Evolutionary conservation across 768 basidiomycete genomes (phyloP).

Genomic region (Neoboletus subvelutipes): DNA sequence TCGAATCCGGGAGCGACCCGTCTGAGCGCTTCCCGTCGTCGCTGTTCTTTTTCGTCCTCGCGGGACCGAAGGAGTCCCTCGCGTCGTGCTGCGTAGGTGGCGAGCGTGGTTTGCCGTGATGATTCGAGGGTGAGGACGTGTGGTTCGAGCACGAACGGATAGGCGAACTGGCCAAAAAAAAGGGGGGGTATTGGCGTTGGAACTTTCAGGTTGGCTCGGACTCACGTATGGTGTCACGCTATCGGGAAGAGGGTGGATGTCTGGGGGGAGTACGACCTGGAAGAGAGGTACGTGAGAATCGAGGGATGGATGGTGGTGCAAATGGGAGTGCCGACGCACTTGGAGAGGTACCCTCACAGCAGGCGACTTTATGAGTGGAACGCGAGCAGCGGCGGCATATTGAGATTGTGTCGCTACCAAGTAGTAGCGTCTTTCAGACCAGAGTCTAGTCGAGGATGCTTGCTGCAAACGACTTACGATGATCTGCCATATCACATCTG

Average conservation of each 20-base stretch:
- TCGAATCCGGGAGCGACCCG: conserved; percentile 86
- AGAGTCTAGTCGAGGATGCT: not conserved
- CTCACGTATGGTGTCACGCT: conserved; percentile 86
- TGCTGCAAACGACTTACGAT: conserved; percentile 17
- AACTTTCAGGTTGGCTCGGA: not conserved
- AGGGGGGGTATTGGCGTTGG: no score
- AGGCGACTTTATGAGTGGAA: conserved; percentile 91
- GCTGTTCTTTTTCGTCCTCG: conserved; percentile 73
- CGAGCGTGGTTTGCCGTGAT: conserved; percentile 64
- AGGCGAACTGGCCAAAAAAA: conserved; percentile 74
- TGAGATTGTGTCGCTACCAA: conserved; percentile 48
- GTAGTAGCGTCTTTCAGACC: not conserved
- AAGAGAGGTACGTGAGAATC: not conserved
- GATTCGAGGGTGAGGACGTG: conserved; percentile 79
- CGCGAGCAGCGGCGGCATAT: conserved; percentile 70
- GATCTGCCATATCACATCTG: conserved; percentile 19
- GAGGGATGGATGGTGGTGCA: not conserved
- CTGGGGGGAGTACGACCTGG: conserved; percentile 85
- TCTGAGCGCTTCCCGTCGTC: conserved; percentile 62
- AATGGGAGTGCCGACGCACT: conserved; percentile 41
- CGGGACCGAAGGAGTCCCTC: conserved; percentile 69
- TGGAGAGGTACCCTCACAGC: conserved; percentile 82
- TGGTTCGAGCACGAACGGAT: conserved; percentile 91
- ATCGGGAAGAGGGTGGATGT: conserved; percentile 93
- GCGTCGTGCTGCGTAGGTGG: conserved; percentile 63